Evolutionary conservation across 345 rosid species (phyloP).

Genomic region (Xanthoceras sorbifolium): DNA sequence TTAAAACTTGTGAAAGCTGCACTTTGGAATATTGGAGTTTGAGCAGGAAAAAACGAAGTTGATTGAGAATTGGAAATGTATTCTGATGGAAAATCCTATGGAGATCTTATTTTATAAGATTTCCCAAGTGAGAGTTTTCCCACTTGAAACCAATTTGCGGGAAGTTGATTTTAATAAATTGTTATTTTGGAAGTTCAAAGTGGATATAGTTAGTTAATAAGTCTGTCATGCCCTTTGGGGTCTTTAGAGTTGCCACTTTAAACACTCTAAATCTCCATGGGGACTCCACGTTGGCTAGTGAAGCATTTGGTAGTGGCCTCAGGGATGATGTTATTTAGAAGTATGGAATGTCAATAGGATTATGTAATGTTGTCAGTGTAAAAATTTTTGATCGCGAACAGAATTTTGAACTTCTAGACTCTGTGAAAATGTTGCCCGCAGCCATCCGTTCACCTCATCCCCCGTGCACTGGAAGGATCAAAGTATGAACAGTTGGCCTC

Average conservation of each 20-base stretch:
- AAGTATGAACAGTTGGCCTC: background rate
- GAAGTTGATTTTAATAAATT: background rate
- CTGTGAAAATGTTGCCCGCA: background rate
- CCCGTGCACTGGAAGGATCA: background rate
- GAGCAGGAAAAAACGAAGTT: background rate
- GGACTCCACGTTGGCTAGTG: background rate
- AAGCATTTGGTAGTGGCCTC: background rate
- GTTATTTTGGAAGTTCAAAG: background rate
- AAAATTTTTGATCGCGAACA: background rate
- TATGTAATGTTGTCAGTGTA: background rate
- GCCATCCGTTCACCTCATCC: background rate
- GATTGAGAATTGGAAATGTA: background rate
- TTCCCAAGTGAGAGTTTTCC: background rate
- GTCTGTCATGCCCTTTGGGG: background rate
- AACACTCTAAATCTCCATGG: background rate
- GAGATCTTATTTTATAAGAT: background rate
- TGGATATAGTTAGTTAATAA: background rate
- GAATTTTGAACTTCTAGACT: background rate
- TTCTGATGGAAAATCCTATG: background rate
- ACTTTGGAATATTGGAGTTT: background rate
- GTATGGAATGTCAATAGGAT: background rate
- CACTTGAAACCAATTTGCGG: background rate
- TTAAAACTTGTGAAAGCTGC: background rate
- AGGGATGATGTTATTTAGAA: background rate
- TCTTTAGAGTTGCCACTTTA: background rate